Base-by-base conservation (phyloP, 164 flowering plant species). In the Umbilicus rupestris region DNA sequence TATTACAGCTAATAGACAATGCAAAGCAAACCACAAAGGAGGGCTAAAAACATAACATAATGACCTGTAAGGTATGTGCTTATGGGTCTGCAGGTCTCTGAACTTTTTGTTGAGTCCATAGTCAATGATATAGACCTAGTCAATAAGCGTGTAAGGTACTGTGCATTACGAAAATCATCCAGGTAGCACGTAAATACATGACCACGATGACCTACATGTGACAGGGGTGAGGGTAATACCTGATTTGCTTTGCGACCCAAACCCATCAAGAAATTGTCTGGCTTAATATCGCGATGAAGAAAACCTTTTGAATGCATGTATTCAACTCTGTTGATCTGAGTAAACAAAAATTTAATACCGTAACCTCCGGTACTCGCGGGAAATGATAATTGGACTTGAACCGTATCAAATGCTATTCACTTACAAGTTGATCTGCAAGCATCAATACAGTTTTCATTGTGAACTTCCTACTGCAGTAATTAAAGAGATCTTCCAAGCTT, bases 361-460 rank as follows among this genome's bases (percentile, higher is more conserved):
- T 55, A 11, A 22, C 30, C 30, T 3, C 1, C 14, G 20, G 30
- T 45, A 67, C 16, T 64, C 22, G 15, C 68, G 7, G 29, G 47
- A 26, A 11, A 46, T 12, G 17, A 39, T 28, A 66, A 29, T n/a
- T n/a, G 62, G 33, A 14, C 26, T 33, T 20, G 9, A 7, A 10
- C 20, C 57, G 22, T 45, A 14, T 62, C 3, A 35, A 42, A 31
- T 1, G 10, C 9, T 10, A 37, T 50, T n/a, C 28, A 75, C 82
- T 75, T 73, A 85, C 90, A 22, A 85, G 69, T 73, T 85, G 90
- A 71, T 85, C 90, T 55, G 90, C 90, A 69, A 85, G 90, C 90
- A 85, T 85, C 72, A 85, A 60, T 5, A 85, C 90, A 44, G 87
- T 76, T 75, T 85, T 85, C 81, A 85, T 68, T 1, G 87, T 72